Evolutionary conservation across 805 yeast species (phyloP), one percentile per base, ranked within the genome.

Genomic region (Saccharomyces jurei): DNA sequence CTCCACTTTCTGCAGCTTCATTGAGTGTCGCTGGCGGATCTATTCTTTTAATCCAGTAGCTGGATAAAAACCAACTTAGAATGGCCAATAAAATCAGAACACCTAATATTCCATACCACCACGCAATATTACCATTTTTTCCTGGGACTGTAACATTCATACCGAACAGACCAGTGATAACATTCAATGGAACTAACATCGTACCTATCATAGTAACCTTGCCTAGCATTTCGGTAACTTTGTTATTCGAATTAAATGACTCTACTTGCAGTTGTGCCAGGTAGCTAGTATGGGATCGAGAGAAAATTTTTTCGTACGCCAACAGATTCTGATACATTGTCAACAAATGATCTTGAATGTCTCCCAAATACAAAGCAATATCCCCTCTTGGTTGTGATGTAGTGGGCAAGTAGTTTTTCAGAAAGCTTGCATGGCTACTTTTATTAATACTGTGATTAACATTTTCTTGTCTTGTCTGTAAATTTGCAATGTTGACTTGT

Each of bases 71-170:
- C 36, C 74, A 69, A 26, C 79, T 69, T 0, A 61, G 44, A 13
- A 70, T 46, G 22, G 75, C 75, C 44, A 77, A 51, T 5, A 71
- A 55, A 6, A 79, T 56, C 58, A 82, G 66, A 28, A 77, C 68
- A 1, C 82, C 86, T 6, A 83, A 63, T 54, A 84, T 81, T 25
- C 86, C 86, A 65, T 80, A 81, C 61, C 79, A 87, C 87, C 91
- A 85, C 4, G 74, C 69, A 36, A 21, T 31, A 1, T 57, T 62
- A 1, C 60, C 76, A 44, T 70, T 73, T n/a, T 50, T 53, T 25
- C 96, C 96, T 0, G 97, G 97, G 36, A 90, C 86, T 6, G 63
- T 69, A 17, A 91, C 97, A 70, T 90, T 90, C 97, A 91, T 90
- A 62, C 96, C 96, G 71, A 90, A 91, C 61, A 89, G 65, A 66